phyloP scores from a whole-genome alignment of 108 stramenopile species.

The Skeletonema costatum region DNA sequence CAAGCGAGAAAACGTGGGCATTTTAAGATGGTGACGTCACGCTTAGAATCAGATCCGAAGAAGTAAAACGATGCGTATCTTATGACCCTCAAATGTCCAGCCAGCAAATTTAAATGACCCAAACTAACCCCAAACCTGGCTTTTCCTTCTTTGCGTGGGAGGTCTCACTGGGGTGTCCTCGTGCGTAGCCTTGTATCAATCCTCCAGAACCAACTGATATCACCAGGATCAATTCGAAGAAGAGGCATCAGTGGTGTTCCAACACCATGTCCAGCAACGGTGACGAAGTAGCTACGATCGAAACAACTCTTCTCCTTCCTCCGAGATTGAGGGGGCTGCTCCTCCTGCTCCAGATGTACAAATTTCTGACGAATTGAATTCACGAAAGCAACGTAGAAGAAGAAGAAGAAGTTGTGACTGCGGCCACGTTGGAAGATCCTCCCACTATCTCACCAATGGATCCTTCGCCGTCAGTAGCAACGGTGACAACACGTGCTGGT shows the following conservation, averaged over 20 bases:
- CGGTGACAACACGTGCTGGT: neutral
- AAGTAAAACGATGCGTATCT: no score
- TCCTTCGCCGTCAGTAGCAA: neutral
- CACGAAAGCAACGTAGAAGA: neutral
- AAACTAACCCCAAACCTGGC: no score
- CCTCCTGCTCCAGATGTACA: neutral
- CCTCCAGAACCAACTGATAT: neutral
- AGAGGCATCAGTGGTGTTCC: neutral
- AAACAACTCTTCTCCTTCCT: neutral
- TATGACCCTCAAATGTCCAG: no score
- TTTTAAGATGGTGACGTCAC: no score
- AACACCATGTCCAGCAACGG: neutral
- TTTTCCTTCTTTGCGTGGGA: no score
- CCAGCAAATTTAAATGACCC: no score
- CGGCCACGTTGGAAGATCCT: neutral
- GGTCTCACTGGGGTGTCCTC: no score
- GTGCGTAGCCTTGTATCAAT: no score
- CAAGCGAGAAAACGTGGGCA: no score
- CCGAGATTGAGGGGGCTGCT: neutral
- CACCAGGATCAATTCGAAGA: neutral
- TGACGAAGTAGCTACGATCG: neutral
- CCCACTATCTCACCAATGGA: neutral
- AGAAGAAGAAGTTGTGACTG: neutral
- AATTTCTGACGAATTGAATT: neutral
- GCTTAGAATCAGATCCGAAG: no score